Conservation (phyloP, 2,329 filamentous ascomycete species). For the Pyrenochaeta sp. region DNA sequence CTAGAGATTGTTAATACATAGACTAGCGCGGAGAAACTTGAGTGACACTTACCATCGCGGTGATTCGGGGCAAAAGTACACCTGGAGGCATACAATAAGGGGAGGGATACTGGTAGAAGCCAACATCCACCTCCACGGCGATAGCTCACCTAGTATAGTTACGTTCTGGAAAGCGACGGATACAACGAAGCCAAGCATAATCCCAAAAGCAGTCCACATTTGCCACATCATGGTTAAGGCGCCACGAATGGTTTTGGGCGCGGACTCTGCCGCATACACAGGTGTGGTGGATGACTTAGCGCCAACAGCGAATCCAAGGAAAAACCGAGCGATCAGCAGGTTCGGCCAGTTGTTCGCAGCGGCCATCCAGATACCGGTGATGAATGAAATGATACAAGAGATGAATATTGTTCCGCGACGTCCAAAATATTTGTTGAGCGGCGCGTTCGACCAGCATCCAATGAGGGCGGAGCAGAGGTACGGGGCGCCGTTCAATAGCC, state of each 20-base stretch:
- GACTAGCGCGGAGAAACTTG: not conserved
- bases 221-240: conserved; percentile 64
- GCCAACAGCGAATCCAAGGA: conserved; percentile 45
- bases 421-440: conserved; percentile 41
- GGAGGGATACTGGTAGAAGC: conserved; percentile 43
- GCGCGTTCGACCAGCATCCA: conserved; percentile 46
- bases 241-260: conserved; percentile 59
- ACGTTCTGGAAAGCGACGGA: conserved; percentile 41
- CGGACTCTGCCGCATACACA: conserved; percentile 59
- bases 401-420: conserved; percentile 47
- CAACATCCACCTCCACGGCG: conserved; percentile 46
- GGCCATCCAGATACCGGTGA: conserved; percentile 45
- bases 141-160: conserved; percentile 33
- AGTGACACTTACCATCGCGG: conserved; percentile 33
- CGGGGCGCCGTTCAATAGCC: conserved; percentile 40
- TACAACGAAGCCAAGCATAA: conserved; percentile 45
- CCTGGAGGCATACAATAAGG: conserved; percentile 39
- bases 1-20: conserved; percentile 9
- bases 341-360: conserved; percentile 43
- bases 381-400: conserved; percentile 44
- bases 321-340: conserved; percentile 41
- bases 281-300: conserved; percentile 53
- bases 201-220: conserved; percentile 51
- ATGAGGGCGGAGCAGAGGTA: conserved; percentile 52
- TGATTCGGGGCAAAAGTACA: conserved; percentile 43